Conservation (phyloP, 768 basidiomycete genomes). For the Suillus placidus region DNA sequence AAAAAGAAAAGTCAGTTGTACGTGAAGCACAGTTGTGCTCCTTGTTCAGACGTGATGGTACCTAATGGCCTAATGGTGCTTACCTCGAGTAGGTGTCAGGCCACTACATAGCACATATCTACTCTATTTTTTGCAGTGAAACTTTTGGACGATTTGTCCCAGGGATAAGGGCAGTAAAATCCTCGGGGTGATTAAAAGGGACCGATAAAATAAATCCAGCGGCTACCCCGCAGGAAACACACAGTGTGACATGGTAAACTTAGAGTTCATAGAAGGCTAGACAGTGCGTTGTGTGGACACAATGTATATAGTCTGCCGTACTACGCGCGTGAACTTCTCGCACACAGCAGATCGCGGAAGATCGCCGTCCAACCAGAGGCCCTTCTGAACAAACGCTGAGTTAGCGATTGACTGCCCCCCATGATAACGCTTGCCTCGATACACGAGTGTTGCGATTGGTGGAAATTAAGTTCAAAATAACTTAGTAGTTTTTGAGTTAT, state of each 20-base stretch:
- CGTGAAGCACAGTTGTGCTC: not conserved
- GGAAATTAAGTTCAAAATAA: not conserved
- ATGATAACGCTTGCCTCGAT: not conserved
- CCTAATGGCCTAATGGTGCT: not conserved
- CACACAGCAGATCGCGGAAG: not conserved
- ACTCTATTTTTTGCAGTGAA: not conserved
- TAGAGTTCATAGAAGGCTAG: not conserved
- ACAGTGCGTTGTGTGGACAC: not conserved
- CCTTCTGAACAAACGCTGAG: not conserved
- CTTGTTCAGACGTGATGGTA: not conserved
- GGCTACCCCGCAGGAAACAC: not conserved
- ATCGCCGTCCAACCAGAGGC: not conserved
- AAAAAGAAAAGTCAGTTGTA: not conserved
- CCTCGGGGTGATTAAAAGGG: not conserved
- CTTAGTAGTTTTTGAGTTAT: not conserved
- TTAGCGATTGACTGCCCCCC: not conserved
- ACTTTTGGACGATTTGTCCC: not conserved
- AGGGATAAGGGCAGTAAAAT: not conserved
- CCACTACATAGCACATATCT: not conserved
- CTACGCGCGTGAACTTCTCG: not conserved
- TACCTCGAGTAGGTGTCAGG: not conserved
- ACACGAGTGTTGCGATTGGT: not conserved
- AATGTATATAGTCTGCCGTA: not conserved
- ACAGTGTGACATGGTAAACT: not conserved
- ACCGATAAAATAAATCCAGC: not conserved